Evolutionary conservation across 169 alveolate species (phyloP).

Genomic region (Eimeria falciformis): DNA sequence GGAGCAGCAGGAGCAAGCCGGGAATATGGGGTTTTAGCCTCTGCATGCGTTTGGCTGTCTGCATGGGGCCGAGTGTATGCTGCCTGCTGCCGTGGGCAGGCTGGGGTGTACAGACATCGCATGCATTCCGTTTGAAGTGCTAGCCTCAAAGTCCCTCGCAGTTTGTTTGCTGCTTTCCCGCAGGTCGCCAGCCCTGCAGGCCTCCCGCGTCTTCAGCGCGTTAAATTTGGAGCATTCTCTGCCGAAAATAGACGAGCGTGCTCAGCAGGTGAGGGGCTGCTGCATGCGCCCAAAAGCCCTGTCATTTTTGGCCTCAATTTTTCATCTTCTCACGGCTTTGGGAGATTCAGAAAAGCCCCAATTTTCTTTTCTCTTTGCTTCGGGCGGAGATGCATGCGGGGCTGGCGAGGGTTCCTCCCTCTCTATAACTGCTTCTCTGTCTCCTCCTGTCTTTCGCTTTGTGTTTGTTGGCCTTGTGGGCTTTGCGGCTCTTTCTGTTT

Average conservation of each 20-base stretch:
- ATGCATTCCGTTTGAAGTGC: neutral
- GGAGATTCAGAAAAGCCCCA: too few species aligned
- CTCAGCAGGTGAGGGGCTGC: conserved; percentile 1
- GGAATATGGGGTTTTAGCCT: neutral
- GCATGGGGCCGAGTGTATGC: neutral
- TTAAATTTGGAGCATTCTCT: conserved; percentile 57
- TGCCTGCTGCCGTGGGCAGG: neutral
- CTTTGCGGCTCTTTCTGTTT: neutral
- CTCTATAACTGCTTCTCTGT: neutral
- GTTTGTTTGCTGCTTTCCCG: neutral
- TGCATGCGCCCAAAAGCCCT: too few species aligned
- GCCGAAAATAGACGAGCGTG: conserved; percentile 62
- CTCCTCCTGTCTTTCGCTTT: neutral
- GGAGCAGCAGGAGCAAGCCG: neutral
- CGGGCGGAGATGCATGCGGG: too few species aligned
- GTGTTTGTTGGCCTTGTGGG: neutral
- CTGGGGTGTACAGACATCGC: neutral
- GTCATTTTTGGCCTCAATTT: too few species aligned
- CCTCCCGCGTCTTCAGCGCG: conserved; percentile 36
- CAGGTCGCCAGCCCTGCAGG: conserved; percentile 50
- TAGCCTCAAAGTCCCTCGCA: too few species aligned
- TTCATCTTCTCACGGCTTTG: too few species aligned
- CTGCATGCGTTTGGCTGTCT: too few species aligned
- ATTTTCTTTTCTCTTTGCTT: too few species aligned
- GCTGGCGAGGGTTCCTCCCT: too few species aligned